A percentile compares a stretch with the other conserved stretches of the same genome.
Evolutionary conservation across 2,329 filamentous ascomycete genomes (phyloP).

Genomic region (Curvularia sp.): DNA sequence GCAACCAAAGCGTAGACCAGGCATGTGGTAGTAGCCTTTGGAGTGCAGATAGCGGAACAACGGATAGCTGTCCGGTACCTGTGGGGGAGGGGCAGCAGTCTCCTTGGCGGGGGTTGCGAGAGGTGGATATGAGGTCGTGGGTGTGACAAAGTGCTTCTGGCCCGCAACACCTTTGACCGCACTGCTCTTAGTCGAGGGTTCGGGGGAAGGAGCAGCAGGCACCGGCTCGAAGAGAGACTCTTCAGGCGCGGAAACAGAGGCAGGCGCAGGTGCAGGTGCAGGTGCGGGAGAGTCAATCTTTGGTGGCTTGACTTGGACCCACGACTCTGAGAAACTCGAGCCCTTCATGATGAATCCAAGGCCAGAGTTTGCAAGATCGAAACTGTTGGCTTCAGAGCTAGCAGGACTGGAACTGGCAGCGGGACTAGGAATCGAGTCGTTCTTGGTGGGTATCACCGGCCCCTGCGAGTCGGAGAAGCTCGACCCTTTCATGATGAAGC

Average conservation of each 20-base stretch:
- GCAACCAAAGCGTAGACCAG: constrained; percentile 91
- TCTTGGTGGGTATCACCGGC: constrained; percentile 1
- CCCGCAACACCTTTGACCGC: constrained; percentile 24
- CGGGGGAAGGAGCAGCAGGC: constrained; percentile 17
- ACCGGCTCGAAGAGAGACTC: constrained; percentile 38
- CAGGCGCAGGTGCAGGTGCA: neutral
- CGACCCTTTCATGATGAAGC: constrained; percentile 39
- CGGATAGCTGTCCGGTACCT: constrained; percentile 63
- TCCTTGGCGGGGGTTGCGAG: constrained; percentile 31
- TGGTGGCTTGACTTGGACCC: constrained; percentile 16
- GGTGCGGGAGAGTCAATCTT: constrained; percentile 12
- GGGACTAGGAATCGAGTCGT: constrained; percentile 3
- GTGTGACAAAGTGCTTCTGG: constrained; percentile 52
- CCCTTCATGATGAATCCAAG: constrained; percentile 40
- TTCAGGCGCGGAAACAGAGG: constrained; percentile 5
- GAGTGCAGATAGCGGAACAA: constrained; percentile 82
- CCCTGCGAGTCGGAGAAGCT: constrained; percentile 22
- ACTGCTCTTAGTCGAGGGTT: constrained; percentile 17
- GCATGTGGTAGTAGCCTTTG: constrained; percentile 84
- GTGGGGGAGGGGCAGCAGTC: constrained; percentile 42
- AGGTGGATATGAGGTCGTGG: constrained; percentile 55
- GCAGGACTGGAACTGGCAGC: constrained; percentile 3
- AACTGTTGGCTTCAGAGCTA: constrained; percentile 10
- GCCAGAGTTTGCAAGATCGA: constrained; percentile 18
- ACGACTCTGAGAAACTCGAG: constrained; percentile 28